Base-by-base conservation (phyloP, 208 protist genomes). In the Trypanosoma brucei region DNA sequence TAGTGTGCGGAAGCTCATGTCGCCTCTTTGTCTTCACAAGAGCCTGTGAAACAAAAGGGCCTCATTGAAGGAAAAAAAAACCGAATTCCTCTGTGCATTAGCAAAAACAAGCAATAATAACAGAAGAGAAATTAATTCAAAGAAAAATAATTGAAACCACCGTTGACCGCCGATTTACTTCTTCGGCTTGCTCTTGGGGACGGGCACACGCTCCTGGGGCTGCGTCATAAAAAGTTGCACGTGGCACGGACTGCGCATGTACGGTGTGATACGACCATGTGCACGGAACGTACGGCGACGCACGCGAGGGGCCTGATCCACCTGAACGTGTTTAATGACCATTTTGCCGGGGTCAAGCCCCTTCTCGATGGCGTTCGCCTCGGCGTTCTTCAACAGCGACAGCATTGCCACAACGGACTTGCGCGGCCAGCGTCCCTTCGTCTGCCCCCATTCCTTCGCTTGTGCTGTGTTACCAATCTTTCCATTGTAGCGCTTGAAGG, bases 211-310 rank as follows among this genome's bases (percentile, higher is more conserved):
- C 70, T 85, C 79, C 78, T 90, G 81, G 62, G 86, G 84, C 76
- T 93, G 79, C 11, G 81, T 81, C 83, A 93, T 93, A 65, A 84
- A 84, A 59, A 81, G 75, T 58, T 81, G 69, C 54, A 75, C 69
- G 40, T 79, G 76, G 57, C 97, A 79, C 14, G 86, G 82, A 83
- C 97, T 96, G 86, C 88, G 92, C 92, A 97, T 97, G 87, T 88
- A 97, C 51, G 92, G 88, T 34, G 79, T 81, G 66, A 98, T 98
- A 71, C 94, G 88, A 64, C 96, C 96, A 75, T 98, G 96, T 54
- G 96, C 96, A 78, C 96, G 88, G 81, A 95, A 98, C 46, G 93
- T 97, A 71, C 94, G 86, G 76, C 96, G 87, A 67, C 95, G 88
- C 77, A 94, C 88, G 70, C 82, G 86, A 55, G 81, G 68, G 52